phyloP scores from a whole-genome alignment of 257 asterid species.

The Fraxinus quadrangulata region DNA sequence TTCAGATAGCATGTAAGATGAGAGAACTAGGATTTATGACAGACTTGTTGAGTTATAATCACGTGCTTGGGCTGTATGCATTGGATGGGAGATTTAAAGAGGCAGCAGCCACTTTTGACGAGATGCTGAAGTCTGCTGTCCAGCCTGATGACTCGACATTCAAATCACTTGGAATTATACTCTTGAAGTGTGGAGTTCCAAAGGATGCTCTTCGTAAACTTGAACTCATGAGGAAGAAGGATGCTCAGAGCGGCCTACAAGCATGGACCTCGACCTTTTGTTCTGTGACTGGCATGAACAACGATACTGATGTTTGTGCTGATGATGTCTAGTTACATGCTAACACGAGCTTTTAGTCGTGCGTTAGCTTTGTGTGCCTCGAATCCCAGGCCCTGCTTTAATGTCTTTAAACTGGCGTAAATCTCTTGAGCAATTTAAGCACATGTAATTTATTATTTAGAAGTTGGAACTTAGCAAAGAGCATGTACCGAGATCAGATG shows the following conservation, averaged over 20 bases:
- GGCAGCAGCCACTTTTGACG: conserved; percentile 65
- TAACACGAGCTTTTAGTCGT: neutral
- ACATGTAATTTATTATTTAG: neutral
- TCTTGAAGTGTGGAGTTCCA: conserved; percentile 80
- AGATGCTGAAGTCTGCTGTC: conserved; percentile 59
- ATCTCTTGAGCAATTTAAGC: neutral
- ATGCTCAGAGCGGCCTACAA: conserved; percentile 49
- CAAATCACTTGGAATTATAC: conserved; percentile 62
- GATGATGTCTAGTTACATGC: conserved; percentile 11
- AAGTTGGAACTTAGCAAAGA: neutral
- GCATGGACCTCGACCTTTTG: conserved; percentile 64
- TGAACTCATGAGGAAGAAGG: conserved; percentile 51
- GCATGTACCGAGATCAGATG: neutral
- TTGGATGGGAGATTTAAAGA: conserved; percentile 81
- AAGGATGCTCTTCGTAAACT: conserved; percentile 58
- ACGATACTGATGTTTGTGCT: conserved; percentile 22
- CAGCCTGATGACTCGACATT: conserved; percentile 79
- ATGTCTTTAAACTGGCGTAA: neutral
- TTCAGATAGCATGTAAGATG: conserved; percentile 65
- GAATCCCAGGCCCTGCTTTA: neutral
- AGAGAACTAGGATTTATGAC: conserved; percentile 73
- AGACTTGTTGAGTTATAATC: conserved; percentile 75
- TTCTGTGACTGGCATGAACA: conserved; percentile 47
- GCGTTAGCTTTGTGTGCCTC: neutral
- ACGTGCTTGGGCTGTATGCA: conserved; percentile 72